Conservation (phyloP, 2,329 filamentous ascomycete species). For the Neofusicoccum ribis region DNA sequence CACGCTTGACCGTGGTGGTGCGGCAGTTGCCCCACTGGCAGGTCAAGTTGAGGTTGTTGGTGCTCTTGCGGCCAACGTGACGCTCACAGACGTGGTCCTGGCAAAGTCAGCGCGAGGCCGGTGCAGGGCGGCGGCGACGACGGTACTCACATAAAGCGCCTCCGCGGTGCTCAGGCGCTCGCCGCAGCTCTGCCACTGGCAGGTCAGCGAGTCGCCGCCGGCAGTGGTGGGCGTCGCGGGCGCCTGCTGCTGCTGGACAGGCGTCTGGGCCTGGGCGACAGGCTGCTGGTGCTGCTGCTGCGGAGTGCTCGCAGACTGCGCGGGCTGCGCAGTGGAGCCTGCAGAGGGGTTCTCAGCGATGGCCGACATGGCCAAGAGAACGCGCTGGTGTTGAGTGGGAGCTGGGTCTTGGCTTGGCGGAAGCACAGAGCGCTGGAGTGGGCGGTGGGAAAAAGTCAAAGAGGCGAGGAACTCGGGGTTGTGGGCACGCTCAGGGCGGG, state of each 20-base stretch:
- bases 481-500: neutral
- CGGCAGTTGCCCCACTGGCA: conserved; percentile 97
- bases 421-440: conserved; percentile 11
- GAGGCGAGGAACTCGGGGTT: neutral
- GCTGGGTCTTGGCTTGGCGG: conserved; percentile 21
- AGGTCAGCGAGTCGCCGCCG: conserved; percentile 50
- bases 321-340: conserved; percentile 1
- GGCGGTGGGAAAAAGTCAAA: neutral
- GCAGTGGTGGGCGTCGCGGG: conserved; percentile 25
- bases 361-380: conserved; percentile 21
- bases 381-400: conserved; percentile 9
- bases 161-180: conserved; percentile 61
- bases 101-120: conserved; percentile 23
- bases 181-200: conserved; percentile 64
- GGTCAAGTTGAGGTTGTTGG: conserved; percentile 95
- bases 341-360: conserved; percentile 17
- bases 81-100: conserved; percentile 98
- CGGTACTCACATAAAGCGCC: conserved; percentile 57
- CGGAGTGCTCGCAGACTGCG: conserved; percentile 2
- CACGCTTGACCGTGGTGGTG: conserved; percentile 96
- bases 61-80: conserved; percentile 98
- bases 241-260: neutral
- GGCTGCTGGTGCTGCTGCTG: conserved; percentile 17
- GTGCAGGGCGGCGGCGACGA: neutral
- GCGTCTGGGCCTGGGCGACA: neutral